Conservation (phyloP, 371 early-diverging fungal genomes). For the Funneliformis caledonium region DNA sequence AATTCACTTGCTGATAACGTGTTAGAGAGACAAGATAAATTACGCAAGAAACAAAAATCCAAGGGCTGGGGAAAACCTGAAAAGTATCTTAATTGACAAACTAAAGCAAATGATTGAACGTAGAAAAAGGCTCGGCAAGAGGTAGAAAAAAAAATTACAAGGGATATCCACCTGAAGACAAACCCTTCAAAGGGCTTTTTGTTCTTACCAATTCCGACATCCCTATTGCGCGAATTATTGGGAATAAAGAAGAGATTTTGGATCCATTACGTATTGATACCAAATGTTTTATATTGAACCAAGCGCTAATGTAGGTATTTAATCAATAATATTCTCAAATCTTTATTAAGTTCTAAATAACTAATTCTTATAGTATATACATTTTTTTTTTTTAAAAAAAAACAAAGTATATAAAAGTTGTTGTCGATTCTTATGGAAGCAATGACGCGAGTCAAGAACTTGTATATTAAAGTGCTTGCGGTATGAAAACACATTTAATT, state of each 20-base stretch:
- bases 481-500: neutral
- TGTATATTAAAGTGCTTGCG: constrained; percentile 23
- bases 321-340: neutral
- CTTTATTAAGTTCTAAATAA: neutral
- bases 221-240: neutral
- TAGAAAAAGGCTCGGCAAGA: constrained; percentile 16
- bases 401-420: neutral
- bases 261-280: neutral
- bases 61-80: constrained; percentile 32
- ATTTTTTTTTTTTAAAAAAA: neutral
- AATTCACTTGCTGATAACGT: neutral
- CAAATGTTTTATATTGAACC: constrained; percentile 27
- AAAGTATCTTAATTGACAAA: constrained; percentile 20
- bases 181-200: neutral
- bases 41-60: neutral
- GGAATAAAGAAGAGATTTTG: neutral
- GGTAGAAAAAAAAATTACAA: neutral
- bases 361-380: no score
- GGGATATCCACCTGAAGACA: neutral
- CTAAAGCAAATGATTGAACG: neutral
- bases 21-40: neutral
- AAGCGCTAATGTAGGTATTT: neutral
- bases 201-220: constrained; percentile 5
- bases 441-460: neutral
- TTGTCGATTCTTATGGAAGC: constrained; percentile 29